phyloP scores from a whole-genome alignment of 1,284 basidiomycete genomes.

The Ustilago sp. region DNA sequence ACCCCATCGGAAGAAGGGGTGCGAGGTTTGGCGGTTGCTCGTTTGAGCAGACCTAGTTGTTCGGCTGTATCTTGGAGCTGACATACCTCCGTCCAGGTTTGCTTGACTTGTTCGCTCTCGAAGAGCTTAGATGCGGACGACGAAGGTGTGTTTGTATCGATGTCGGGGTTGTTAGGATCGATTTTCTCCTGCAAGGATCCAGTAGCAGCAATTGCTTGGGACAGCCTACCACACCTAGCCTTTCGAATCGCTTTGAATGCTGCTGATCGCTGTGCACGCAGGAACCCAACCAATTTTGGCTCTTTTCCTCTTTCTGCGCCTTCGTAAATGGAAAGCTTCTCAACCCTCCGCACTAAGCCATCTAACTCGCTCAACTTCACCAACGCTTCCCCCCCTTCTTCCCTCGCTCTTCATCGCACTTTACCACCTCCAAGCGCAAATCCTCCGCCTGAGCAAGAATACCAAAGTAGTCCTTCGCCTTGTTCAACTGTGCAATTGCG shows the following conservation, averaged over 20 bases:
- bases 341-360: conserved; percentile 28
- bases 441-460: conserved; percentile 56
- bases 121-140: conserved; percentile 9
- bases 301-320: neutral
- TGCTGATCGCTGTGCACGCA: conserved; percentile 43
- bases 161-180: conserved; percentile 4
- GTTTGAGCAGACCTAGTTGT: conserved; percentile 32
- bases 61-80: conserved; percentile 58
- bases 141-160: neutral
- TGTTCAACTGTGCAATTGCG: conserved; percentile 42
- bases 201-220: conserved; percentile 32
- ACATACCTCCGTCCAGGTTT: conserved; percentile 56
- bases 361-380: conserved; percentile 28
- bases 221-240: conserved; percentile 23
- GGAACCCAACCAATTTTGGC: conserved; percentile 42
- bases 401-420: conserved; percentile 12
- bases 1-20: neutral
- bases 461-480: conserved; percentile 49
- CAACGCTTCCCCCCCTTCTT: conserved; percentile 14
- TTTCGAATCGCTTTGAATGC: conserved; percentile 42
- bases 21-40: conserved; percentile 29
- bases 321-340: conserved; percentile 19
- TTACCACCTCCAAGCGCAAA: conserved; percentile 27
- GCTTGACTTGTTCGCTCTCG: conserved; percentile 19
- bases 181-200: conserved; percentile 37